Conservation (phyloP, 2,329 filamentous ascomycete species). For the Sporothrix variecibatus region DNA sequence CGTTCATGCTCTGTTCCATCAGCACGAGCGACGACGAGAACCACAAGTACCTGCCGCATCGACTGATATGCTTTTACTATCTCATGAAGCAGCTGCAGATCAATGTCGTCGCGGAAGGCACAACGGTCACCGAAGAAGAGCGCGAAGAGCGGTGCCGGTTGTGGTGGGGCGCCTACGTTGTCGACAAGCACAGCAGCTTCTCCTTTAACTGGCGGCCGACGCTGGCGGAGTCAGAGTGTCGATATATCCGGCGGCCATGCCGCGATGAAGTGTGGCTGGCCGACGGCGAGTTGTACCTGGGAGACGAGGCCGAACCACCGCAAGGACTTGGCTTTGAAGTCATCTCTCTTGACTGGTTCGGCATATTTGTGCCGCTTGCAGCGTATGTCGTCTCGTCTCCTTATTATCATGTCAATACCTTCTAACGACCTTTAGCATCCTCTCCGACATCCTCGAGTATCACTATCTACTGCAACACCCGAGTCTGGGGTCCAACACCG, state of each 20-base stretch:
- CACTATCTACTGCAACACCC: conserved; percentile 4
- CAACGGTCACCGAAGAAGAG: neutral
- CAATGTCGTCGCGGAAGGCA: neutral
- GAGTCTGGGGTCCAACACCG: neutral
- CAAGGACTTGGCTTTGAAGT: conserved; percentile 4
- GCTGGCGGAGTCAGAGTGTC: conserved; percentile 6
- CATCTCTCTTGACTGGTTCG: neutral
- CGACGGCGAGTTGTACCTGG: neutral
- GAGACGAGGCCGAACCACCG: neutral
- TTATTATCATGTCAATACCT: too few species aligned
- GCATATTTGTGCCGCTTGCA: neutral
- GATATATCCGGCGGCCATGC: neutral
- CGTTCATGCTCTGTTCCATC: neutral
- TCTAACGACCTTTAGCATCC: neutral
- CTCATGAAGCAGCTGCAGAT: conserved; percentile 9
- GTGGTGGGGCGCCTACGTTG: conserved; percentile 5
- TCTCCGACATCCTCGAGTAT: conserved; percentile 8
- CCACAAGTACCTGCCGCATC: conserved; percentile 7
- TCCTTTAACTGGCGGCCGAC: conserved; percentile 15
- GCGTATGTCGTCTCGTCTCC: neutral
- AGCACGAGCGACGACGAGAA: conserved; percentile 8
- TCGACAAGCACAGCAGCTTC: conserved; percentile 18
- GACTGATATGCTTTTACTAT: neutral
- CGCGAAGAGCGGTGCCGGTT: neutral
- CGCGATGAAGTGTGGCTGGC: neutral